phyloP scores from a whole-genome alignment of 345 rosid species.

The Aquilaria malaccensis region DNA sequence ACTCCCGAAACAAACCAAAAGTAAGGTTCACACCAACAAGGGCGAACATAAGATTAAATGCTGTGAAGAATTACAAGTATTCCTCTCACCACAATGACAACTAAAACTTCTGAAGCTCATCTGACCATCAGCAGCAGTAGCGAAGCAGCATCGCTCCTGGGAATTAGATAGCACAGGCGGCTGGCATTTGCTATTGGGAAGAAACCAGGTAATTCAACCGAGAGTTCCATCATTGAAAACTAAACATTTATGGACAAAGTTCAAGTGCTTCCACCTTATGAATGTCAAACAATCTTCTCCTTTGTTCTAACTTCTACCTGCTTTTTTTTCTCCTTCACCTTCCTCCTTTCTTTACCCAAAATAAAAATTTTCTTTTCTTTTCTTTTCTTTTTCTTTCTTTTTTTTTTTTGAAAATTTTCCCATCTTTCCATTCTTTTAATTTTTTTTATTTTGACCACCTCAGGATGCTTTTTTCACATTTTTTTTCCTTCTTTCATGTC shows the following conservation, averaged over 20 bases:
- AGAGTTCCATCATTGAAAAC: constrained; percentile 13
- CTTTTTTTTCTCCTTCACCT: background rate
- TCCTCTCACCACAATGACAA: constrained; percentile 48
- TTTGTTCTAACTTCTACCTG: background rate
- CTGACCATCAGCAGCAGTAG: constrained; percentile 32
- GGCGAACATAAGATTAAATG: constrained; percentile 16
- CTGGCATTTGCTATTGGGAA: constrained; percentile 27
- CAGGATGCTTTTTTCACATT: constrained; percentile 4
- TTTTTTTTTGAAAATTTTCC: constrained; percentile 6
- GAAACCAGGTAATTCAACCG: constrained; percentile 12
- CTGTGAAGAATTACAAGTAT: constrained; percentile 30
- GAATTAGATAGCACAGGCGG: constrained; percentile 23
- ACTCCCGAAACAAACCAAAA: background rate
- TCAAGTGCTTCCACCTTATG: background rate
- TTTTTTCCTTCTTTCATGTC: constrained; percentile 5
- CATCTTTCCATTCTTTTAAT: constrained; percentile 4
- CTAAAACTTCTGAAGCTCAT: constrained; percentile 26
- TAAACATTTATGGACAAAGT: background rate
- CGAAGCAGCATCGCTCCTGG: constrained; percentile 33
- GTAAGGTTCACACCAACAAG: background rate
- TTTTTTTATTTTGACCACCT: constrained; percentile 1
- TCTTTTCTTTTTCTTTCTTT: constrained; percentile 11
- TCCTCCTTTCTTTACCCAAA: constrained; percentile 1
- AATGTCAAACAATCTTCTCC: no score
- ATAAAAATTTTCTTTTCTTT: constrained; percentile 3